Evolutionary conservation across 1,284 basidiomycete genomes (phyloP).

Genomic region (Singerocomus rubriflavus): DNA sequence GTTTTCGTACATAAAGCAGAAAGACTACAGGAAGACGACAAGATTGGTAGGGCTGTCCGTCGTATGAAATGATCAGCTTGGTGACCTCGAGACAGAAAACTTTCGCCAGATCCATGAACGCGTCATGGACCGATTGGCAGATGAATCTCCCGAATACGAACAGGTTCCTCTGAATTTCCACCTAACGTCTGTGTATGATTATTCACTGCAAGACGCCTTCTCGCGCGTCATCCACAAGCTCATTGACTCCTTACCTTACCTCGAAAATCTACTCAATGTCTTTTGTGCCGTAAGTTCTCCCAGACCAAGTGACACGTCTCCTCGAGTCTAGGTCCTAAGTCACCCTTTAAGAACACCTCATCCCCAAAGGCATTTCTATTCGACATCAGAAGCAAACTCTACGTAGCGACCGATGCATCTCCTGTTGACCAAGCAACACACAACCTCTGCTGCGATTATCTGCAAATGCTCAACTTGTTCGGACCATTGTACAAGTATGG

Average conservation of each 20-base stretch:
- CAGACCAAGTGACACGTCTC: background rate
- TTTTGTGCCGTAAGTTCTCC: slow-evolving; percentile 65
- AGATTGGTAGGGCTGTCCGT: slow-evolving; percentile 60
- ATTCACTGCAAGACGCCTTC: slow-evolving; percentile 85
- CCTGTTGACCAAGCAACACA: slow-evolving; percentile 89
- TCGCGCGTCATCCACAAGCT: slow-evolving; percentile 77
- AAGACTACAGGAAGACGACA: slow-evolving; percentile 88
- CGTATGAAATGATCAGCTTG: background rate
- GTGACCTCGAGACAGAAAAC: slow-evolving; percentile 56
- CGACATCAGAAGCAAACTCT: slow-evolving; percentile 82
- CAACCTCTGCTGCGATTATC: slow-evolving; percentile 87
- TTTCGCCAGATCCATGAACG: slow-evolving; percentile 85
- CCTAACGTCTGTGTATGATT: slow-evolving; percentile 87
- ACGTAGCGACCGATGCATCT: slow-evolving; percentile 89
- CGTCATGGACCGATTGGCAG: slow-evolving; percentile 77
- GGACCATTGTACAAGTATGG: slow-evolving; percentile 78
- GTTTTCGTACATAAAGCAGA: slow-evolving; percentile 98
- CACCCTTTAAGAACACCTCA: slow-evolving; percentile 66
- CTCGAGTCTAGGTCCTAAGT: background rate
- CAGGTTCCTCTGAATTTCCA: slow-evolving; percentile 77
- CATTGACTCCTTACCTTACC: slow-evolving; percentile 63
- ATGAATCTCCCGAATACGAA: slow-evolving; percentile 66
- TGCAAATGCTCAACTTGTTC: slow-evolving; percentile 85
- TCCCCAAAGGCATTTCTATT: slow-evolving; percentile 93
- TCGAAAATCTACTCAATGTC: slow-evolving; percentile 79